phyloP scores from a whole-genome alignment of 2,329 filamentous ascomycete genomes.

The Alternaria viburni region DNA sequence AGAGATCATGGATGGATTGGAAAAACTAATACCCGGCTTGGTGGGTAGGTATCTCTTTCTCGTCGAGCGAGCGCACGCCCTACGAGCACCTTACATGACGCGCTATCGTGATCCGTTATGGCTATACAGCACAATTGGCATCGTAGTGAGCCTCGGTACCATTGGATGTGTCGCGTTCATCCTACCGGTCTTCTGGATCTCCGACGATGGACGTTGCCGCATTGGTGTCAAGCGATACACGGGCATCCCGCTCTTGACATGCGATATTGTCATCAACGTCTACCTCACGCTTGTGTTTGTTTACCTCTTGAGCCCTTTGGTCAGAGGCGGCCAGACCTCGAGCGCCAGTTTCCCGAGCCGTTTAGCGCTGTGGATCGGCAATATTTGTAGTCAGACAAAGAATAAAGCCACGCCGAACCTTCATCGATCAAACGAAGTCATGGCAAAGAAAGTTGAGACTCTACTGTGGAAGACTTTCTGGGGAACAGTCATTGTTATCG shows the following conservation, averaged over 20 bases:
- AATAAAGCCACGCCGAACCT: slow-evolving; percentile 7
- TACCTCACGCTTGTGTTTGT: slow-evolving; percentile 50
- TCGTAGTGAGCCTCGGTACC: slow-evolving; percentile 35
- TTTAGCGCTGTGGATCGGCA: slow-evolving; percentile 22
- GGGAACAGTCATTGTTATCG: slow-evolving; percentile 47
- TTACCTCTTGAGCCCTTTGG: slow-evolving; percentile 42
- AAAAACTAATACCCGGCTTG: neutral
- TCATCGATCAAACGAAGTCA: slow-evolving; percentile 20
- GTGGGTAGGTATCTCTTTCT: slow-evolving; percentile 49
- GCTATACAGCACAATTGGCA: slow-evolving; percentile 36
- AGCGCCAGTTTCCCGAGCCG: slow-evolving; percentile 16
- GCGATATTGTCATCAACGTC: slow-evolving; percentile 49
- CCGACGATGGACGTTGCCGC: slow-evolving; percentile 43
- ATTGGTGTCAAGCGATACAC: slow-evolving; percentile 49
- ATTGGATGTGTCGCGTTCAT: slow-evolving; percentile 40
- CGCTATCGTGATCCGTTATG: slow-evolving; percentile 46
- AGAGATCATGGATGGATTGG: neutral
- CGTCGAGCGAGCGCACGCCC: slow-evolving; percentile 49
- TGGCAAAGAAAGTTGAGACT: slow-evolving; percentile 30
- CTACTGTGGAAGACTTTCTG: slow-evolving; percentile 38
- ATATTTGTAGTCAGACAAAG: slow-evolving; percentile 7
- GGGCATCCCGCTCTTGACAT: slow-evolving; percentile 46
- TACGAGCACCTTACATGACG: slow-evolving; percentile 42
- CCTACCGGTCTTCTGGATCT: slow-evolving; percentile 41
- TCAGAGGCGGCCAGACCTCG: slow-evolving; percentile 20